phyloP scores from a whole-genome alignment of 768 basidiomycete genomes.

The Kockovaella imperatae region DNA sequence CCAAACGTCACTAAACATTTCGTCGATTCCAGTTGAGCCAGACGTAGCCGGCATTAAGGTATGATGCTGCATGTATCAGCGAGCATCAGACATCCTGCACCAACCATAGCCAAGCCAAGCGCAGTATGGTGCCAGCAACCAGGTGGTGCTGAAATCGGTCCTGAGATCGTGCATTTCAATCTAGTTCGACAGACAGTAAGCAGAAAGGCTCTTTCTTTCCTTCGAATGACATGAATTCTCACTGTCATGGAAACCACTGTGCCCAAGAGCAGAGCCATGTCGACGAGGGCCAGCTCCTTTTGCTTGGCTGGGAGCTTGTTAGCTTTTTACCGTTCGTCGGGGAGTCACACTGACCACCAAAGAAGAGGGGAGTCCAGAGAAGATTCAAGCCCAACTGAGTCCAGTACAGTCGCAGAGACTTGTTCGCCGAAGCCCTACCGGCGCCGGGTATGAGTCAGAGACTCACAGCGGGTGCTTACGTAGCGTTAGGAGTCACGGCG shows the following conservation, averaged over 20 bases:
- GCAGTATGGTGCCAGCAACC: slow-evolving; percentile 59
- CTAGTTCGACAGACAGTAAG: slow-evolving; percentile 33
- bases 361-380: slow-evolving; percentile 62
- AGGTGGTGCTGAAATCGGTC: slow-evolving; percentile 49
- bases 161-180: slow-evolving; percentile 51
- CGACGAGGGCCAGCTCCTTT: slow-evolving; percentile 54
- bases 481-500: slow-evolving; percentile 46
- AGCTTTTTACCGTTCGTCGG: neutral
- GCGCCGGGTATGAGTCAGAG: neutral
- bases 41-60: slow-evolving; percentile 62
- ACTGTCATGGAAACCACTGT: slow-evolving; percentile 60
- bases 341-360: slow-evolving; percentile 47
- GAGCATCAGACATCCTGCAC: slow-evolving; percentile 8
- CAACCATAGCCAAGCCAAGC: slow-evolving; percentile 55
- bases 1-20: neutral
- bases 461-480: slow-evolving; percentile 43
- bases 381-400: slow-evolving; percentile 56
- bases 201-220: no score
- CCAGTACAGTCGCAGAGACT: slow-evolving; percentile 57
- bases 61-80: slow-evolving; percentile 49
- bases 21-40: slow-evolving; percentile 40
- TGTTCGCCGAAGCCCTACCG: slow-evolving; percentile 47
- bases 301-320: slow-evolving; percentile 37
- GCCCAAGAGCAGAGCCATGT: slow-evolving; percentile 53
- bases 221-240: slow-evolving; percentile 10